Base-by-base conservation (phyloP, 169 alveolate species). In the Cryptosporidium muris region DNA sequence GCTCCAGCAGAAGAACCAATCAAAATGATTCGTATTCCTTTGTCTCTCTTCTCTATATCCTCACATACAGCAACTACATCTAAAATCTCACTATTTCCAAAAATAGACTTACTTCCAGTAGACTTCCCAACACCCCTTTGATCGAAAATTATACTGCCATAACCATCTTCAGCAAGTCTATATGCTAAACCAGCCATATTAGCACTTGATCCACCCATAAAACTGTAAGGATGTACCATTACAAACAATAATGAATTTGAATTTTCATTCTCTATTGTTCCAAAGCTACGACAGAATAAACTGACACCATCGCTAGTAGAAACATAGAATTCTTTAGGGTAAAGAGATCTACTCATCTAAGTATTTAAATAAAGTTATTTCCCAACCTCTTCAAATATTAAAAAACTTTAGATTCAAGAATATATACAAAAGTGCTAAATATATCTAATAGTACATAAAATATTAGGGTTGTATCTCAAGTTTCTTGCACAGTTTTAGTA, bases 1-100 rank as follows among this genome's bases (percentile, higher is more conserved):
- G 93, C 91, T 40, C 93, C 93, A 9, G 93, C 93, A 34, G 93
- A 90, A 2, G 93, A 88, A n/a, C 93, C 93, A 36, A 90, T 80
- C 45, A 90, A 82, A 58, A 90, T 58, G 38, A 90, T 67, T 12
- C 34, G 66, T 40, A 51, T 11, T 9, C 36, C 51, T 2, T 80
- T 80, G 16, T 60, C 37, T 38, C 81, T 80, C 4, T 62, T 3
- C 60, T 63, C 64, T 11, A 66, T 80, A 34, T 89, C 92, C 3
- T 65, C 37, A 16, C 93, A 90, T 2, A 66, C 81, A 2, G 91
- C 68, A 8, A 88, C 65, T 52, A 88, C 90, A 67, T 90, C 93
- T 6, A 53, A 16, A 34, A 89, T 88, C 64, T 90, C 93, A 14
- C 49, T 51, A 42, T 62, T 65, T 16, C 92, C 92, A 51, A 89